Evolutionary conservation across 2,329 filamentous ascomycete species (phyloP), one percentile per base, ranked within the genome.

Genomic region (Colletotrichum spinosum): DNA sequence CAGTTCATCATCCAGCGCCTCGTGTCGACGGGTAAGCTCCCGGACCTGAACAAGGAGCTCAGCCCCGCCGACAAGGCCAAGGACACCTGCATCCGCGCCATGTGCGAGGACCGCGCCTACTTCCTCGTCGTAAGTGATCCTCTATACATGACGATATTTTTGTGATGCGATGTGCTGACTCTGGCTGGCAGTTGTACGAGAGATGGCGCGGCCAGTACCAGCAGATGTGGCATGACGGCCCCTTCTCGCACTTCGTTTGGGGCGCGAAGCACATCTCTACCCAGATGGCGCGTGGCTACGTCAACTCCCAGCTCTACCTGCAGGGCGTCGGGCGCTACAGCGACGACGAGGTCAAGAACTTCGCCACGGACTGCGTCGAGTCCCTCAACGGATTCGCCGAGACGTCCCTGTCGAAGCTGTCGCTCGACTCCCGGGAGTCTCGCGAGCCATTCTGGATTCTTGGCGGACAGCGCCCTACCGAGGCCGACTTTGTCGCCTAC

Each of bases 371-470:
- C n/a, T 69, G 63, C 9, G 25, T 71, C 51, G 68, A 52, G 12
- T 67, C 61, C 6, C 45, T 71, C 37, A 70, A 59, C 12, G 69
- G 60, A 13, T 68, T 68, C 37, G 69, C 67, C 35, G 64, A 54
- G 56, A 64, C 58, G 2, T 52, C 68, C 17, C 35, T 54, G 39
- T 63, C 59, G 37, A 69, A 65, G 60, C 52, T 57, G 33, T 52
- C 35, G 2, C 48, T 60, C 15, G 54, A 58, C 37, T 54, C 60
- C 37, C 45, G 51, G 50, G 54, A 58, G 42, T 50, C 60, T 10
- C 49, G 51, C 49, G 54, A 62, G 59, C 69, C 68, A 6, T 72
- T 72, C 63, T 72, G 70, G 70, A 69, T 72, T 35, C 55, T 72
- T 33, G 70, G 70, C 34, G 69, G 69, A 0, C 62, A 69, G 66